phyloP scores from a whole-genome alignment of 768 basidiomycete species.

The Boletus subparvulus region DNA sequence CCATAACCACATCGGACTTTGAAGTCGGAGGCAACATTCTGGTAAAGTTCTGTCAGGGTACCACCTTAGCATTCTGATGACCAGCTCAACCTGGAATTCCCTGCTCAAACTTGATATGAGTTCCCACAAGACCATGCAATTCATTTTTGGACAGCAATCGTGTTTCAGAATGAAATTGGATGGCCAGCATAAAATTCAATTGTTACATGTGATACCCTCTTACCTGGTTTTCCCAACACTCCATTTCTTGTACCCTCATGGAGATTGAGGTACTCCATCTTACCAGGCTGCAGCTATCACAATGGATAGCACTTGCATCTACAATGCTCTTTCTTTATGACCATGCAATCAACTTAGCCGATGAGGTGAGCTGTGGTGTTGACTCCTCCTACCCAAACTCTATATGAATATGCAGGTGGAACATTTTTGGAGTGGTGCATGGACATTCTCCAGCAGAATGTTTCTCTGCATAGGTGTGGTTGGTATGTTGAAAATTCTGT shows the following conservation, averaged over 20 bases:
- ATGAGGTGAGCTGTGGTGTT: conserved; percentile 2
- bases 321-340: conserved; percentile 14
- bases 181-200: background rate
- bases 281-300: background rate
- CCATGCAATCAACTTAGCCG: conserved; percentile 5
- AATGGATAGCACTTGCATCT: background rate
- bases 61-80: background rate
- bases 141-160: background rate
- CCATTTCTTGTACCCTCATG: background rate
- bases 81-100: background rate
- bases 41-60: background rate
- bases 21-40: too few species aligned
- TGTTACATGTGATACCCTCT: background rate
- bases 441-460: conserved; percentile 8
- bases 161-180: background rate
- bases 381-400: background rate
- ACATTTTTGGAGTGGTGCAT: conserved; percentile 13
- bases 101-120: background rate
- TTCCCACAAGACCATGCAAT: background rate
- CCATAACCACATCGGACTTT: too few species aligned
- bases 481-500: background rate
- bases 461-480: conserved; percentile 10
- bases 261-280: background rate
- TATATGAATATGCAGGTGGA: conserved; percentile 4
- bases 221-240: background rate